Evolutionary conservation across 176 grass and related monocot species (phyloP), one percentile per base, ranked within the genome.

Genomic region (Oryza australiensis): DNA sequence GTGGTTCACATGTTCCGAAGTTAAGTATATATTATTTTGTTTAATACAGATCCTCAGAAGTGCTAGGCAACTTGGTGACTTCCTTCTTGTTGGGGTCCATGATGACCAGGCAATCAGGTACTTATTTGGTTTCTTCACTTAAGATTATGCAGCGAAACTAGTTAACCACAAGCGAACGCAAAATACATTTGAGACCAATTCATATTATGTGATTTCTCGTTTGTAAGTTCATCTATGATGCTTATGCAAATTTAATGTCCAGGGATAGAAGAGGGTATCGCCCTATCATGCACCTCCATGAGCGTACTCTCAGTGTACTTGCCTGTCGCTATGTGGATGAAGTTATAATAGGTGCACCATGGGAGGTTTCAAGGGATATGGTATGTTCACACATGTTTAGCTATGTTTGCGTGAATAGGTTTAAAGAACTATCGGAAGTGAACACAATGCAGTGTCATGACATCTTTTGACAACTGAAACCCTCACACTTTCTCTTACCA

Each of bases 271-370:
- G 88, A 89, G 90, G 86, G 5, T 82, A 74, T 78, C 38, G 40
- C 76, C 87, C 92, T 81, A 82, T 98, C 65, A 93, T 94, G 95
- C 90, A 98, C 74, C 92, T 98, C 73, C 95, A 98, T 75, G 95
- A 98, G 75, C 88, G 95, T 53, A 91, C 88, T 80, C 93, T 98
- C 67, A 91, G 95, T 87, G 95, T 93, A 4, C 93, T 98, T 87
- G 86, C 92, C 13, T 98, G 92, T 66, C 90, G 92, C 51, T 98
- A 98, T 82, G 95, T 98, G 34, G 95, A 98, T 29, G 95, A 98
- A 90, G 92, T 98, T 75, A 98, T 98, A 66, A 98, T 98, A 68
- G 95, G 95, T 3, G 92, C 95, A 49, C 95, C 95, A 84, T 93
- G 90, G 95, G 90, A 91, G 68, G 86, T 98, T 88, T 94, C 92